Conservation (phyloP, 2,329 filamentous ascomycete genomes). For the Nemania sp. region DNA sequence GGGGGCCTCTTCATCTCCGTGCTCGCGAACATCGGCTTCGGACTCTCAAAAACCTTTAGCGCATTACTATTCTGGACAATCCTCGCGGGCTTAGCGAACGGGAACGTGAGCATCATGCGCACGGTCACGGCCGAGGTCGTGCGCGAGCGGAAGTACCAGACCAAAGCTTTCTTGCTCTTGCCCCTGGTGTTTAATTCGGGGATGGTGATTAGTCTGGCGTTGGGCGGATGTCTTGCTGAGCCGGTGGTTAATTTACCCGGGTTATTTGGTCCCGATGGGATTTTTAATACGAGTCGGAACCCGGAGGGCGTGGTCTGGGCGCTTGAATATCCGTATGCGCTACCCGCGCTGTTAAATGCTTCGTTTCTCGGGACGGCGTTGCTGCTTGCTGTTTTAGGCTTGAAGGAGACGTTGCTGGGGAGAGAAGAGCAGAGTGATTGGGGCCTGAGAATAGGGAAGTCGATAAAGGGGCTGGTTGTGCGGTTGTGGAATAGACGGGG, state of each 20-base stretch:
- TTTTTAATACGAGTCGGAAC: slow-evolving; percentile 39
- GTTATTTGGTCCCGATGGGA: slow-evolving; percentile 43
- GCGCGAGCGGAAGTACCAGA: slow-evolving; percentile 65
- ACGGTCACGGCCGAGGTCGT: slow-evolving; percentile 76
- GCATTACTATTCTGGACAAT: slow-evolving; percentile 62
- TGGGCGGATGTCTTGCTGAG: slow-evolving; percentile 50
- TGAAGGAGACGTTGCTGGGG: slow-evolving; percentile 44
- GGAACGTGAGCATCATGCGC: slow-evolving; percentile 74
- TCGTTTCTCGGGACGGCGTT: slow-evolving; percentile 38
- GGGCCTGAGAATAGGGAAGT: slow-evolving; percentile 25
- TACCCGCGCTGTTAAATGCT: slow-evolving; percentile 48
- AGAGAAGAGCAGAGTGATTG: slow-evolving; percentile 34
- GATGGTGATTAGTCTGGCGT: slow-evolving; percentile 46
- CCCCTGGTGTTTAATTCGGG: slow-evolving; percentile 67
- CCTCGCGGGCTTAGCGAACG: slow-evolving; percentile 68
- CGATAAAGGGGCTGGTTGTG: slow-evolving; percentile 19
- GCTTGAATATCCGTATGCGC: slow-evolving; percentile 48
- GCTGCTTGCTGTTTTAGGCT: slow-evolving; percentile 40
- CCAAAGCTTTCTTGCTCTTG: slow-evolving; percentile 48
- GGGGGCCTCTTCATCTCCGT: slow-evolving; percentile 66
- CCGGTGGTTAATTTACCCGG: slow-evolving; percentile 45
- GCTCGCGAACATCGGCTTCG: slow-evolving; percentile 68
- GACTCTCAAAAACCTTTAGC: slow-evolving; percentile 64
- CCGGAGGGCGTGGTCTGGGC: slow-evolving; percentile 44
- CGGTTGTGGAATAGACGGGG: slow-evolving; percentile 20